Evolutionary conservation across 2,329 filamentous ascomycete genomes (phyloP), one percentile per base, ranked within the genome.

Genomic region (Cladosporium sp.): DNA sequence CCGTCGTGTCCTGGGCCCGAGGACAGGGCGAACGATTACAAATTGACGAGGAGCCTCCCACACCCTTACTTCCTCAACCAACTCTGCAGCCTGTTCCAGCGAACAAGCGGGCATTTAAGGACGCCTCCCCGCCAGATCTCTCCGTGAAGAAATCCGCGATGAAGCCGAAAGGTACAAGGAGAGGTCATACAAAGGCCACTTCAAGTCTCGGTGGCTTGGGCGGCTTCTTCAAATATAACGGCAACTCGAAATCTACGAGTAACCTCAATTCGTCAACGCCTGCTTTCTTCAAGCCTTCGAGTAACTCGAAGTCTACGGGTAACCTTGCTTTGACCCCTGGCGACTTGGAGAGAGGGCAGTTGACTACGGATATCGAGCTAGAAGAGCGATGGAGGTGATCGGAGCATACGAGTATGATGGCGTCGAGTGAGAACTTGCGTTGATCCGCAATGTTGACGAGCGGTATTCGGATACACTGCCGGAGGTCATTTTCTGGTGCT

Each of bases 1-100:
- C 47, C 1, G 57, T 63, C 20, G 56, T 44, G 12, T 60, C 56
- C 7, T 64, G 62, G 62, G 61, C 58, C 3, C 53, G 51, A 34
- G 54, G 56, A 12, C 61, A 62, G 17, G 52, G 39, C 37, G 51
- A 51, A 25, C 62, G 62, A 3, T 22, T 52, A 32, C 32, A 20
- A 8, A 59, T 61, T 17, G 58, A 54, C 34, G 58, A 60, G 25
- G 60, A 62, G 34, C 34, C 32, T 6, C 54, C 47, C 17, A 9
- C 28, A 32, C 47, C 39, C 17, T 56, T 48, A 28, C 40, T 47
- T 9, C 32, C 40, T 24, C 12, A 40, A 6, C 17, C 50, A 19
- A 53, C 28, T 5, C 24, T 35, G 12, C 32, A 36, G 34, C 40
- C 52, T 3, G 36, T 42, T n/a, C 54, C 60, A 15, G 60, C 59